Conservation (phyloP, 176 grass and related monocot genomes). For the Tuctoria greenei region DNA sequence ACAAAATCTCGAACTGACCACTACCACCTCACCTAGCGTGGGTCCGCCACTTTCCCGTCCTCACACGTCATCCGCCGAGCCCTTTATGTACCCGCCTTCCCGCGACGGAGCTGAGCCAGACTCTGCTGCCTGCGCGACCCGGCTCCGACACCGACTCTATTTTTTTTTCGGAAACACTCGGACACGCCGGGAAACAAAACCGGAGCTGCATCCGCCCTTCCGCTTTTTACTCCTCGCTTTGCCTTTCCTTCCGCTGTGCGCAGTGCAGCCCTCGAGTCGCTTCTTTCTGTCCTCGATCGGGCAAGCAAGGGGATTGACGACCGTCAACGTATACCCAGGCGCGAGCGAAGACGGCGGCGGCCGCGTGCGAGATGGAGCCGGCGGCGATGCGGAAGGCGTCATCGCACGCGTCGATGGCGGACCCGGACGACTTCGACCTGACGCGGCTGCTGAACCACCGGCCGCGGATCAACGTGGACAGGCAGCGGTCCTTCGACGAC, state of each 20-base stretch:
- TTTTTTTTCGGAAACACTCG: too few relatives aligned
- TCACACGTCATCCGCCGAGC: constrained; percentile 35
- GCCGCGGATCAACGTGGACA: constrained; percentile 73
- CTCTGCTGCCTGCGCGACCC: not conserved
- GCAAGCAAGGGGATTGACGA: not conserved
- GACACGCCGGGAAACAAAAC: not conserved
- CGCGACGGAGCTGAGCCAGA: constrained; percentile 25
- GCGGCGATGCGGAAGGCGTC: constrained; percentile 48
- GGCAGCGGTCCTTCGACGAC: constrained; percentile 87
- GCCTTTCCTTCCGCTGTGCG: not conserved
- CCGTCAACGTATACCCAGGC: not conserved
- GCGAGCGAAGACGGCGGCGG: constrained; percentile 39
- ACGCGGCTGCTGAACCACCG: constrained; percentile 66
- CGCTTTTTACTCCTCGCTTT: not conserved
- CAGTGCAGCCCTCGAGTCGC: not conserved
- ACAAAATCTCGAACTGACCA: constrained; percentile 14
- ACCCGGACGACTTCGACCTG: constrained; percentile 77
- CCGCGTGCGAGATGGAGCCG: constrained; percentile 56
- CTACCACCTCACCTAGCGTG: not conserved
- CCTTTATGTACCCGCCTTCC: constrained; percentile 31
- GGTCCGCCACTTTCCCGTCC: constrained; percentile 17
- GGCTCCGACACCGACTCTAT: not conserved
- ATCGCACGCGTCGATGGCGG: constrained; percentile 60
- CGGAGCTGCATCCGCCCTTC: not conserved
- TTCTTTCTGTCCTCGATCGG: not conserved